These are phyloP conservation scores for Diaporthe batatas DNA, from an alignment of 2,329 filamentous ascomycete genomes.

Conservation along the genomic window DNA sequence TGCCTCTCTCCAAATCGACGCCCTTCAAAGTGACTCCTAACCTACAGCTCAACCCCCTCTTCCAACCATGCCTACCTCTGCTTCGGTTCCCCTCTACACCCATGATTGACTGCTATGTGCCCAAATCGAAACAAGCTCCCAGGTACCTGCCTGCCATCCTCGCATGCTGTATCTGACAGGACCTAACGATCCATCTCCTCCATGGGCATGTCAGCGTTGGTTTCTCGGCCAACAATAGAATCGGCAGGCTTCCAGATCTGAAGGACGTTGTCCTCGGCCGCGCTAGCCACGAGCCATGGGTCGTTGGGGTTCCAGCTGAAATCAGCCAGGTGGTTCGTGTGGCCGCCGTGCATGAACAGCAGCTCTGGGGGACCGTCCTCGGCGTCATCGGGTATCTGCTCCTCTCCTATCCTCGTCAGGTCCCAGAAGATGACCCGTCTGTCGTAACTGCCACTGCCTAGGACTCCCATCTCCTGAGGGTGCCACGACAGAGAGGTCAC, in stretches of 20 bases:
- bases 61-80: background rate
- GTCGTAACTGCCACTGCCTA: constrained; percentile 94
- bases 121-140: too few species aligned
- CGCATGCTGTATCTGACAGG: background rate
- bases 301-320: constrained; percentile 99
- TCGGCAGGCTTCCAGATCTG: constrained; percentile 94
- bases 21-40: background rate
- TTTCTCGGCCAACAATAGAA: constrained; percentile 83
- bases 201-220: constrained; percentile 76
- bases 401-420: constrained; percentile 88
- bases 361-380: constrained; percentile 96
- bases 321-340: constrained; percentile 96
- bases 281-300: constrained; percentile 95
- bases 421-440: constrained; percentile 97
- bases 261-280: constrained; percentile 95
- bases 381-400: constrained; percentile 93
- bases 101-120: background rate
- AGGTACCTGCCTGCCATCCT: background rate
- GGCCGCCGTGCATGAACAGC: constrained; percentile 99
- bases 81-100: background rate
- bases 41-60: background rate
- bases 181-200: constrained; percentile 79
- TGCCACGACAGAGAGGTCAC: constrained; percentile 97
- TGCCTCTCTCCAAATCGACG: background rate
- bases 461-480: constrained; percentile 86